phyloP scores from a whole-genome alignment of 2,329 filamentous ascomycete genomes.

The Penicillium sp. region DNA sequence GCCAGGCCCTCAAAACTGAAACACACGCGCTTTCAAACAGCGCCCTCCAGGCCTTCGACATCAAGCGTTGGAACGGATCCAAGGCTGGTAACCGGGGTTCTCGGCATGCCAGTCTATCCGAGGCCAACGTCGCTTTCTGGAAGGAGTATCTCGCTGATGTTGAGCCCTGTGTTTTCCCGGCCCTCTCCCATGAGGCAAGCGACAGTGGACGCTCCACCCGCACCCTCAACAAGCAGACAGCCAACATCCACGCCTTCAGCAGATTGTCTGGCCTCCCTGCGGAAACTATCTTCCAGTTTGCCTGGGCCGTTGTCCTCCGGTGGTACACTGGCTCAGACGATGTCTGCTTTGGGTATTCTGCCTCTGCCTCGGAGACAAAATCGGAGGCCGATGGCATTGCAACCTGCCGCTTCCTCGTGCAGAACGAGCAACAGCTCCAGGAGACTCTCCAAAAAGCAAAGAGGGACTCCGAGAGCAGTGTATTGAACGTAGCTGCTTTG shows the following conservation, averaged over 20 bases:
- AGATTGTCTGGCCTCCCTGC: constrained; percentile 21
- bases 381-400: constrained; percentile 22
- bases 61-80: constrained; percentile 20
- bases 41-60: constrained; percentile 17
- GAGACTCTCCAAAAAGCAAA: constrained; percentile 26
- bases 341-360: constrained; percentile 48
- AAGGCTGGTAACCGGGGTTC: constrained; percentile 14
- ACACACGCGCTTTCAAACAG: constrained; percentile 13
- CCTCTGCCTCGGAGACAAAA: constrained; percentile 39
- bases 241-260: constrained; percentile 27
- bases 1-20: constrained; percentile 19
- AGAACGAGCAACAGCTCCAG: constrained; percentile 25
- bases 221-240: constrained; percentile 23
- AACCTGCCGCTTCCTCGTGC: constrained; percentile 27
- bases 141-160: constrained; percentile 45
- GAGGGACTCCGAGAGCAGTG: constrained; percentile 19
- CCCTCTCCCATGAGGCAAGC: constrained; percentile 17
- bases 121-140: constrained; percentile 46
- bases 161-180: constrained; percentile 51
- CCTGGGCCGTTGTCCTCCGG: constrained; percentile 48
- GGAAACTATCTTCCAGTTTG: constrained; percentile 39
- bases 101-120: constrained; percentile 18
- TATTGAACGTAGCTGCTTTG: constrained; percentile 24
- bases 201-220: constrained; percentile 11
- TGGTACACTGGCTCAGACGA: constrained; percentile 47